phyloP scores from a whole-genome alignment of 768 basidiomycete species.

The Lactarius vividus region DNA sequence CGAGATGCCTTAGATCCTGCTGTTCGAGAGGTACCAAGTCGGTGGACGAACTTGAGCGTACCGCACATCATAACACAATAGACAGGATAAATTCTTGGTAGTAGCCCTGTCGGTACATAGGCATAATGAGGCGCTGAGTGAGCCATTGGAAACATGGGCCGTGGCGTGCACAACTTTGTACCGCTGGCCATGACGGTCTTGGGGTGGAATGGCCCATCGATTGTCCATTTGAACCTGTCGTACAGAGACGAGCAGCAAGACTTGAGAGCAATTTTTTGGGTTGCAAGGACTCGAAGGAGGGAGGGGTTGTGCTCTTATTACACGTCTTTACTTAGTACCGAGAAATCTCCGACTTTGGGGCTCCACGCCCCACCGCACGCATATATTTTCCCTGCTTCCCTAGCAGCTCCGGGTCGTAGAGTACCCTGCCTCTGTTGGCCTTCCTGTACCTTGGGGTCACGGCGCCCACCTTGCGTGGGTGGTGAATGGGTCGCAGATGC shows the following conservation, averaged over 20 bases:
- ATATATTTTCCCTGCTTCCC: no score
- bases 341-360: no score
- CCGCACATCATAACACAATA: background rate
- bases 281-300: no score
- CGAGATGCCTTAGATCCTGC: background rate
- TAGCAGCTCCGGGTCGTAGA: no score
- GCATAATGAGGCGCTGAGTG: background rate
- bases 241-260: no score
- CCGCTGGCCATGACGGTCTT: background rate
- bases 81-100: background rate
- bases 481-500: background rate
- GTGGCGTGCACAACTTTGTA: background rate
- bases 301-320: no score
- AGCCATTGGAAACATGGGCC: background rate
- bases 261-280: no score
- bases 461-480: background rate
- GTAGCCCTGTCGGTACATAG: background rate
- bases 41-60: background rate
- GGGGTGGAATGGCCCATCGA: background rate
- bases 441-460: background rate
- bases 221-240: no score
- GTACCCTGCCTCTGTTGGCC: no score
- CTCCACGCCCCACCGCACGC: no score
- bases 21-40: background rate
- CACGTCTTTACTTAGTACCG: no score